Percentiles rank a stretch among this genome's conserved stretches.
Evolutionary conservation across 192 early-diverging fungal species (phyloP).

Genomic region (Coemansia sp.): DNA sequence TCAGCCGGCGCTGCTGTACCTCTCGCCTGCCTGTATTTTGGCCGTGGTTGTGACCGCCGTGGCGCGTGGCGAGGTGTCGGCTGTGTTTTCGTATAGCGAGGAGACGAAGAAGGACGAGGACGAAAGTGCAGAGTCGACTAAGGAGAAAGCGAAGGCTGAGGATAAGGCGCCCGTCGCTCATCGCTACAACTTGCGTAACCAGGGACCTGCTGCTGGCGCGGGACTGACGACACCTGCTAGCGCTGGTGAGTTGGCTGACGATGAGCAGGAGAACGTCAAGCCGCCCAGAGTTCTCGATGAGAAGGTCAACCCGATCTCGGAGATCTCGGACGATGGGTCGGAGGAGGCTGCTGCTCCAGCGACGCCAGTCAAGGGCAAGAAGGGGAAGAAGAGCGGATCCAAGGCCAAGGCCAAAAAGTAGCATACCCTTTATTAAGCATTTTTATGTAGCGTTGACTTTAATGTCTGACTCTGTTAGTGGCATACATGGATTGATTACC

Average conservation of each 20-base stretch:
- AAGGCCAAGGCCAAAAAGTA: conserved; percentile 30
- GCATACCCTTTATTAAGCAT: background rate
- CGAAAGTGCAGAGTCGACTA: conserved; percentile 31
- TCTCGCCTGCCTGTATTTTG: conserved; percentile 95
- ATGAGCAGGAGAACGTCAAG: conserved; percentile 42
- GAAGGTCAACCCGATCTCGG: conserved; percentile 20
- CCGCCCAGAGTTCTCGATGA: conserved; percentile 25
- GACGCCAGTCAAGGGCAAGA: conserved; percentile 16
- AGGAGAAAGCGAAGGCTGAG: conserved; percentile 41
- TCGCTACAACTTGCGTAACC: conserved; percentile 44
- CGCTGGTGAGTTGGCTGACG: conserved; percentile 48
- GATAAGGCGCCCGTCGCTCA: conserved; percentile 17
- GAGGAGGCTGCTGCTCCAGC: conserved; percentile 7
- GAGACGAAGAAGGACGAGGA: conserved; percentile 54
- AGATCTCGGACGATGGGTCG: conserved; percentile 2
- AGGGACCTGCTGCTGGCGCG: background rate
- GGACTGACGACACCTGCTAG: conserved; percentile 23
- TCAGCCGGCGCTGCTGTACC: conserved; percentile 95
- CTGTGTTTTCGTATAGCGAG: conserved; percentile 70
- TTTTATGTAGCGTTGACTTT: background rate
- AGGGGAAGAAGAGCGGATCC: conserved; percentile 8
- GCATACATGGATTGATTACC: background rate
- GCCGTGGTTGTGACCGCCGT: conserved; percentile 71
- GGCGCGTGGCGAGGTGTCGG: conserved; percentile 69
- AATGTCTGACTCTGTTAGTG: background rate